Percentiles rank a stretch among this genome's conserved stretches.
phyloP scores from a whole-genome alignment of 495 filamentous ascomycete species.

The Sordaria brevicollis region DNA sequence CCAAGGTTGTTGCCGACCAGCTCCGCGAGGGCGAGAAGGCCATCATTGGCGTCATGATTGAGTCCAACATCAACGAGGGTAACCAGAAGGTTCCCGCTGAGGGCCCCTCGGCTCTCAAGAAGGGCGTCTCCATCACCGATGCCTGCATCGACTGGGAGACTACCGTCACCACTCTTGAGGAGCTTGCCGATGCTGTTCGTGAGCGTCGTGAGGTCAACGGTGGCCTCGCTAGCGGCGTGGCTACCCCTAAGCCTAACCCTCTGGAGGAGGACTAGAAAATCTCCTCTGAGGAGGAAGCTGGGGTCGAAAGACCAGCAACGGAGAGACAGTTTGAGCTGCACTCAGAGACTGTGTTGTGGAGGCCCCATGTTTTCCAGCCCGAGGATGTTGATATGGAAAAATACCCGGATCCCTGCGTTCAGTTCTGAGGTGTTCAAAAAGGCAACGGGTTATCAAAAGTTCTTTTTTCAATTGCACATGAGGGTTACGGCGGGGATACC shows the following conservation, averaged over 20 bases:
- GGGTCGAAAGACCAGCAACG: not conserved
- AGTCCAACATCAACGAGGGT: slow-evolving; percentile 94
- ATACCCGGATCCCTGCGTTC: not conserved
- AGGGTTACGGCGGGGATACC: not conserved
- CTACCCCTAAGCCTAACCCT: slow-evolving; percentile 20
- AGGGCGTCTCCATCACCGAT: slow-evolving; percentile 94
- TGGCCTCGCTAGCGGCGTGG: slow-evolving; percentile 14
- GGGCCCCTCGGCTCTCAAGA: slow-evolving; percentile 67
- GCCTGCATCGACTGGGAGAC: slow-evolving; percentile 93
- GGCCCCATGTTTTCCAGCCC: not conserved
- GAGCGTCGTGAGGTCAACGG: slow-evolving; percentile 49
- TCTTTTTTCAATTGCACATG: not conserved
- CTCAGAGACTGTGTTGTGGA: not conserved
- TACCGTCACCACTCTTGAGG: slow-evolving; percentile 76
- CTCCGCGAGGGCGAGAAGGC: slow-evolving; percentile 75
- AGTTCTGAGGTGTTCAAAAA: not conserved
- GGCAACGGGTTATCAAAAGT: not conserved
- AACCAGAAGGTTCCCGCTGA: slow-evolving; percentile 86
- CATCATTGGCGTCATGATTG: slow-evolving; percentile 97
- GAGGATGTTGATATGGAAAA: not conserved
- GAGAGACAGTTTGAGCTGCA: not conserved
- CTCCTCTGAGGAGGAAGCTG: not conserved
- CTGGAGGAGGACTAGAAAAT: slow-evolving; percentile 34
- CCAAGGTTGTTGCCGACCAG: slow-evolving; percentile 71
- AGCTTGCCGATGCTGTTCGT: slow-evolving; percentile 75